phyloP scores from a whole-genome alignment of 2,329 filamentous ascomycete species.

The Xylaria sp. region DNA sequence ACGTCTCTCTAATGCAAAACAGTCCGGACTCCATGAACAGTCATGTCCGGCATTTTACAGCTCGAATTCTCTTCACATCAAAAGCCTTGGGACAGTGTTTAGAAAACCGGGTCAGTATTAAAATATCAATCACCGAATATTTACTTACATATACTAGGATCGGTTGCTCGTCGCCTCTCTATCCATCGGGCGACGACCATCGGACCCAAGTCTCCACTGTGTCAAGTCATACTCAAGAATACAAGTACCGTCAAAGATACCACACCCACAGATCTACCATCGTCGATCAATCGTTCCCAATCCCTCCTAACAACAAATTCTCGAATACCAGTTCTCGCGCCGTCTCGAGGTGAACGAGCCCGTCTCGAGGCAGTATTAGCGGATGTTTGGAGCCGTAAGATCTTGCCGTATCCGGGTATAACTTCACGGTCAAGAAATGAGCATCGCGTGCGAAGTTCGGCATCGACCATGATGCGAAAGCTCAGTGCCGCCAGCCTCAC shows the following conservation, averaged over 20 bases:
- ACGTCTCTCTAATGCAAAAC: constrained; percentile 66
- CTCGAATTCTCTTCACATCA: constrained; percentile 75
- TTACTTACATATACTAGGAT: constrained; percentile 55
- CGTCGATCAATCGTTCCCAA: constrained; percentile 78
- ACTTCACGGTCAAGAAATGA: constrained; percentile 71
- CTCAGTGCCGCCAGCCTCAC: constrained; percentile 84
- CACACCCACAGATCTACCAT: constrained; percentile 54
- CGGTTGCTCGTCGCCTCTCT: constrained; percentile 74
- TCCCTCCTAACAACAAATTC: constrained; percentile 77
- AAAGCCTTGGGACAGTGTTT: constrained; percentile 78
- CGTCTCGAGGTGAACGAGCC: constrained; percentile 78
- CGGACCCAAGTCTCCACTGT: constrained; percentile 72
- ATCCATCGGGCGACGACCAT: constrained; percentile 82
- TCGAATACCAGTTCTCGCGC: constrained; percentile 75
- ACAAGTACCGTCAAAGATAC: constrained; percentile 74
- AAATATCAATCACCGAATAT: not conserved
- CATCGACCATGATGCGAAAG: constrained; percentile 87
- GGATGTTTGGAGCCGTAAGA: constrained; percentile 86
- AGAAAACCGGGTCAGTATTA: constrained; percentile 69
- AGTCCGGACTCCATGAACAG: constrained; percentile 60
- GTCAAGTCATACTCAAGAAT: constrained; percentile 87
- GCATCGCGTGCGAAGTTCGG: constrained; percentile 78
- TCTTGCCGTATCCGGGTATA: constrained; percentile 86
- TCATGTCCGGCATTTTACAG: constrained; percentile 64
- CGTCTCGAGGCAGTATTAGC: constrained; percentile 78